Evolutionary conservation across 768 basidiomycete genomes (phyloP), one percentile per base, ranked within the genome.

Genomic region (Amanita pallidorosea): DNA sequence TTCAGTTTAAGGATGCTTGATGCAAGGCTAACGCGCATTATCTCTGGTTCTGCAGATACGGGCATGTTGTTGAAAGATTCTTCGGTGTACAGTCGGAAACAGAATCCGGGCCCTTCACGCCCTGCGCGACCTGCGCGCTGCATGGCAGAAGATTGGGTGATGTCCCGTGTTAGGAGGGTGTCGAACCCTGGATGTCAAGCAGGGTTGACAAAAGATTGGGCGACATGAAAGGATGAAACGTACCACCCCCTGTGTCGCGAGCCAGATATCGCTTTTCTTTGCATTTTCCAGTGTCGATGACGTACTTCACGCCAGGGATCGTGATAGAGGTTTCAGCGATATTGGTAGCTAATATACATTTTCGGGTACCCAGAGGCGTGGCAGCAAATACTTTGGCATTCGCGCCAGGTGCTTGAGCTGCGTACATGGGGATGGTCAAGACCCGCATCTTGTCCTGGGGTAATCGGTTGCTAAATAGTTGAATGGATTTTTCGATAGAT

Each of bases 261-360:
- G 83, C 79, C 18, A 95, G 64, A 62, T 85, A 93, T 53, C 85
- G 76, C 67, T 95, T 96, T 69, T 97, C 94, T 65, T 98, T 99
- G 61, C 86, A 89, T 64, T 93, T 86, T 2, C 96, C 96, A 0
- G 91, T 87, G 66, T 99, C 96, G 35, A 99, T 88, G 6, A 99
- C 94, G 64, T 89, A 98, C 59, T 80, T 85, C 51, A 99, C 83
- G 0, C 93, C 93, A 3, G 94, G 92, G 61, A 99, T 96, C 12
- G 96, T 98, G 62, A 99, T 91, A 11, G 88, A 90, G 0, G 96
- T 98, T 66, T 99, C 96, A 9, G 96, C 96, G 53, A 99, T 94
- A 65, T 98, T 99, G 15, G 96, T 99, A 2, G 96, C 86, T 35
- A 99, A 72, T 55, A 99, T 91, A 66, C 93, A 88, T 66, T 97